A percentile compares a stretch with the other conserved stretches of the same genome.
Evolutionary conservation across 495 filamentous ascomycete species (phyloP).

Genomic region (Patellaria atrata): DNA sequence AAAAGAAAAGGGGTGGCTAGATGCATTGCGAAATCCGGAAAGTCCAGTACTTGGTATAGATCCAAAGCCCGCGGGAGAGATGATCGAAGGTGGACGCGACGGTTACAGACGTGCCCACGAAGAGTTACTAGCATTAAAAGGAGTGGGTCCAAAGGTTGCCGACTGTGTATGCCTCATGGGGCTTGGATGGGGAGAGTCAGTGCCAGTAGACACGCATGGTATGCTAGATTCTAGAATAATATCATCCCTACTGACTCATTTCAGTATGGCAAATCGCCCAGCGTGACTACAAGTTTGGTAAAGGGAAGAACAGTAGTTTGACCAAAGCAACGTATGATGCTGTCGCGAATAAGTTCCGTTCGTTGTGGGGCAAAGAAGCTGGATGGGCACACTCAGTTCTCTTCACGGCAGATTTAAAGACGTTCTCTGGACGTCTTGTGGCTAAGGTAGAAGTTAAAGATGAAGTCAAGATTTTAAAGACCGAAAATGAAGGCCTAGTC

Average conservation of each 20-base stretch:
- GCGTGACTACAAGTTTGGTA: constrained; percentile 86
- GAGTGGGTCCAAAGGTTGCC: constrained; percentile 91
- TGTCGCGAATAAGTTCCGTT: constrained; percentile 77
- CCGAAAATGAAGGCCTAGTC: constrained; percentile 14
- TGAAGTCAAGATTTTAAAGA: constrained; percentile 22
- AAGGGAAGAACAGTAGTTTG: constrained; percentile 68
- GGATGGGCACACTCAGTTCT: constrained; percentile 97
- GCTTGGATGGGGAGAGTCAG: constrained; percentile 87
- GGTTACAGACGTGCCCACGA: constrained; percentile 75
- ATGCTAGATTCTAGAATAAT: constrained; percentile 20
- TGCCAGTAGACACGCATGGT: constrained; percentile 93
- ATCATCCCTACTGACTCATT: not conserved
- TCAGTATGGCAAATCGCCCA: constrained; percentile 94
- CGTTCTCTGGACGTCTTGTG: constrained; percentile 55
- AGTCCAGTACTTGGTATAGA: constrained; percentile 42
- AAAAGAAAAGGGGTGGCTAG: constrained; percentile 56
- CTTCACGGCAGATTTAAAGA: constrained; percentile 83
- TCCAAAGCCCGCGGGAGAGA: constrained; percentile 32
- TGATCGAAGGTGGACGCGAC: constrained; percentile 42
- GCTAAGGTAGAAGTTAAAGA: constrained; percentile 37
- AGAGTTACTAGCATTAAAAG: constrained; percentile 59
- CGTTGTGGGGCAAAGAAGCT: constrained; percentile 83
- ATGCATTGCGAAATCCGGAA: constrained; percentile 61
- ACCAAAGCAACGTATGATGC: constrained; percentile 81
- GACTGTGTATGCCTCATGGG: constrained; percentile 97